Evolutionary conservation across 176 grass and related monocot genomes (phyloP).

Genomic region (Zoysia pacifica): DNA sequence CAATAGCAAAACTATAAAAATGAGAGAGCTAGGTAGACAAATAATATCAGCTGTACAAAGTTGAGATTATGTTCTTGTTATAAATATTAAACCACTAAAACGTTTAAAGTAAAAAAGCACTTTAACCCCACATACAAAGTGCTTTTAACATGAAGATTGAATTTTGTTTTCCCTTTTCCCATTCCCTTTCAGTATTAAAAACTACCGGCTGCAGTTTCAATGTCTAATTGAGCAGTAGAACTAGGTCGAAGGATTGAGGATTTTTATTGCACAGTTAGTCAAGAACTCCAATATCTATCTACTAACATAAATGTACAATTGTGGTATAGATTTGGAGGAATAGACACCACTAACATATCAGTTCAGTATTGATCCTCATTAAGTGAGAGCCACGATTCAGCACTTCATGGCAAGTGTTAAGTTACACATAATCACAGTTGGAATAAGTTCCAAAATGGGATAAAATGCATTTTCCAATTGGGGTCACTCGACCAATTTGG

Average conservation of each 20-base stretch:
- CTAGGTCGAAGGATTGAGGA: background rate
- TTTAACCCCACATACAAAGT: background rate
- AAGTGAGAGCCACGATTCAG: background rate
- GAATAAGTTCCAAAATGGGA: background rate
- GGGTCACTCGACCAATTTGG: background rate
- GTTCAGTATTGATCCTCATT: background rate
- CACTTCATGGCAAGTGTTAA: background rate
- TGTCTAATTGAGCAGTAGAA: background rate
- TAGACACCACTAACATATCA: background rate
- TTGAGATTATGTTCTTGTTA: background rate
- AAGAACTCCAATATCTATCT: background rate
- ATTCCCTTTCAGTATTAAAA: background rate
- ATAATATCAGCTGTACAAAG: background rate
- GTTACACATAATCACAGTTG: background rate
- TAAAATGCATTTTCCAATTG: background rate
- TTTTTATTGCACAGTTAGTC: background rate
- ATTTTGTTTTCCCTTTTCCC: background rate
- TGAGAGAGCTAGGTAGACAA: constrained; percentile 4
- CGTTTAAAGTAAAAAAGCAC: background rate
- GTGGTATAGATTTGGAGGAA: background rate
- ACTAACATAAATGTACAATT: background rate
- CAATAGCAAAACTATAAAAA: constrained; percentile 26
- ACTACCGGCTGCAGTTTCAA: background rate
- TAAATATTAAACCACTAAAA: background rate
- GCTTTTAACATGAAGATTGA: background rate